phyloP scores from a whole-genome alignment of 2,329 filamentous ascomycete species.

The Venturia pyrina region DNA sequence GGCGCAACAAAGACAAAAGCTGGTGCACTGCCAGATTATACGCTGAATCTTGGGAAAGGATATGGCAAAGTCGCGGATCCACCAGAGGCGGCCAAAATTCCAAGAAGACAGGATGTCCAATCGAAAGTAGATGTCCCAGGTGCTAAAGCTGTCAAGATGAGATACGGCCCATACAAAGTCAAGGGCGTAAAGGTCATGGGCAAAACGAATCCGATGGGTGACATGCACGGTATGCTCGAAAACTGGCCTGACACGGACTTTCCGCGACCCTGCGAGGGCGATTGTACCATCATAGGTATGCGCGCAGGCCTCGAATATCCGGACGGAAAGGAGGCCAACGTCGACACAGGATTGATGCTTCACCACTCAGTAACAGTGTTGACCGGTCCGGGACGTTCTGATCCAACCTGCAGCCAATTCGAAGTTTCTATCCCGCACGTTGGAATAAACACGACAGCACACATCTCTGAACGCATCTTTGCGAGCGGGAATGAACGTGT shows the following conservation, averaged over 20 bases:
- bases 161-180: slow-evolving; percentile 12
- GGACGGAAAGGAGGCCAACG: slow-evolving; percentile 9
- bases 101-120: background rate
- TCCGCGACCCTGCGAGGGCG: slow-evolving; percentile 9
- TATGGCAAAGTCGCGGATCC: slow-evolving; percentile 8
- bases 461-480: slow-evolving; percentile 9
- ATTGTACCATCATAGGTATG: slow-evolving; percentile 12
- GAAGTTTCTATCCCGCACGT: slow-evolving; percentile 8
- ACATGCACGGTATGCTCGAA: slow-evolving; percentile 4
- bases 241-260: slow-evolving; percentile 6
- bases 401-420: slow-evolving; percentile 1
- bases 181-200: slow-evolving; percentile 4
- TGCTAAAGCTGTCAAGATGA: slow-evolving; percentile 10
- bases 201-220: slow-evolving; percentile 1
- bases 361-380: slow-evolving; percentile 8
- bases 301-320: slow-evolving; percentile 9
- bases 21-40: background rate
- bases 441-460: slow-evolving; percentile 1
- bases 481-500: slow-evolving; percentile 9
- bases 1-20: background rate
- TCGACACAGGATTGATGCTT: slow-evolving; percentile 8
- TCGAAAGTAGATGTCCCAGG: background rate
- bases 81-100: slow-evolving; percentile 4
- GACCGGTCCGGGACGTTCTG: slow-evolving; percentile 7
- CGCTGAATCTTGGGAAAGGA: background rate